Percentiles rank a stretch among this genome's conserved stretches.
Conservation (phyloP, 495 filamentous ascomycete species). For the Pyrenula massariospora region DNA sequence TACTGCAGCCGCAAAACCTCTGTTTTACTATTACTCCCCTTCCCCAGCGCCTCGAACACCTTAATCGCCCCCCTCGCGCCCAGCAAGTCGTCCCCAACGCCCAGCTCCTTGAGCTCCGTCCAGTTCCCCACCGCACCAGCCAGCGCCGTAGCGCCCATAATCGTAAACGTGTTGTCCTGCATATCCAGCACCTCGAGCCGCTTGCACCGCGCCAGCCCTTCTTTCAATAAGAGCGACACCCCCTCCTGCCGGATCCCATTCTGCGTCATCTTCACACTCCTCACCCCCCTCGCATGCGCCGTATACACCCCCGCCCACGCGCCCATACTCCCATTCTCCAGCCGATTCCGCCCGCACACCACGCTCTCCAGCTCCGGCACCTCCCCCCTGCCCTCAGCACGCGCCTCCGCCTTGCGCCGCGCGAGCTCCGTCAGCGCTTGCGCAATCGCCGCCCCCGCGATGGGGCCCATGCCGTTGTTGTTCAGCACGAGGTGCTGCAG, state of each 20-base stretch:
- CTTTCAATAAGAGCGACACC: slow-evolving; percentile 60
- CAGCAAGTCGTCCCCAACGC: slow-evolving; percentile 80
- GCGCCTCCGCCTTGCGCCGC: slow-evolving; percentile 66
- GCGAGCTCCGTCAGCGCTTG: slow-evolving; percentile 66
- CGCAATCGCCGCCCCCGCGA: slow-evolving; percentile 76
- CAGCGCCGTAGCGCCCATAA: slow-evolving; percentile 65
- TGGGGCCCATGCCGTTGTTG: slow-evolving; percentile 95
- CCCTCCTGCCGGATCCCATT: slow-evolving; percentile 96
- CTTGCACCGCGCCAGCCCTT: slow-evolving; percentile 58
- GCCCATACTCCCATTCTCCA: slow-evolving; percentile 91
- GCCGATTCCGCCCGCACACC: slow-evolving; percentile 86
- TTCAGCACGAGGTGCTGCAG: slow-evolving; percentile 88
- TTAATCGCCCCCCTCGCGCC: slow-evolving; percentile 65
- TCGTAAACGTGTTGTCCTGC: slow-evolving; percentile 95
- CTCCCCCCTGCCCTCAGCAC: slow-evolving; percentile 46
- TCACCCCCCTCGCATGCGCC: slow-evolving; percentile 61
- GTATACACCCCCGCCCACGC: slow-evolving; percentile 83
- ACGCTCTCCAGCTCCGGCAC: slow-evolving; percentile 82
- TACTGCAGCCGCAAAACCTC: slow-evolving; percentile 78
- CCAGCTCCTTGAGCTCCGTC: slow-evolving; percentile 68
- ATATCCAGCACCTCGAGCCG: slow-evolving; percentile 68
- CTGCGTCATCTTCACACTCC: slow-evolving; percentile 92
- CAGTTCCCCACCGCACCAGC: slow-evolving; percentile 62
- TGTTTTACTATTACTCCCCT: slow-evolving; percentile 65
- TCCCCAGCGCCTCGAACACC: slow-evolving; percentile 58